Base-by-base conservation (phyloP, 352 stramenopile genomes). In the Thalassiosira hispida region DNA sequence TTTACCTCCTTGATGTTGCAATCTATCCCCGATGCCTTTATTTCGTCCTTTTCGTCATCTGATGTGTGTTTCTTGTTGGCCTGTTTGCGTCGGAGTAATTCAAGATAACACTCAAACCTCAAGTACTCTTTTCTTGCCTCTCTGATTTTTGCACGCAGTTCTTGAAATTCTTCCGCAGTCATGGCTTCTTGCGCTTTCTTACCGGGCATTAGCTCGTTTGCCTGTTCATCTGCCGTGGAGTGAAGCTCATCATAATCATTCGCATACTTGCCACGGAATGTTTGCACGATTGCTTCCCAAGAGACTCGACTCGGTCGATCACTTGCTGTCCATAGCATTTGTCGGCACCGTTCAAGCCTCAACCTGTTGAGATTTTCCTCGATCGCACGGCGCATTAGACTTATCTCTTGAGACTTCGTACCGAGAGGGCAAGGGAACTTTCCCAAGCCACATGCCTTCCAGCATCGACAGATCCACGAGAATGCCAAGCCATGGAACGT, bases 401-500 rank as follows among this genome's bases (percentile, higher is more conserved):
- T 20, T 23, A 31, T 63, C 67, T 78, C 9, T 18, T 52, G 29
- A 14, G 25, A 23, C 11, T 52, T 77, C 12, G 74, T 74, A 35
- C 11, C 66, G 7, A 82, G 35, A 23, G 55, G 18, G 31, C 9
- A 33, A 44, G 74, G 74, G 8, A 7, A 25, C 12, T 38, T n/a
- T 14, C 56, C 49, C 35, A 79, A 53, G 1, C 74, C 73, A 55
- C 59, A 70, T 1, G 11, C 11, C 18, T 74, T 76, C 53, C 57
- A 79, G 31, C 44, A 82, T 25, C 62, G 31, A 9, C 18, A 35
- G 3, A 82, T 51, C 74, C 74, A 82, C 2, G 40, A 64, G 52
- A 51, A 76, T 20, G 74, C 74, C 20, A 82, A 22, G 3, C 16
- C 23, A 56, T 82, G 74, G 46, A 82, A 82, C 9, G 74, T 82